These are phyloP conservation scores for Talaromyces amestolkiae DNA, from an alignment of 2,329 filamentous ascomycete species.

Conservation along the genomic window DNA sequence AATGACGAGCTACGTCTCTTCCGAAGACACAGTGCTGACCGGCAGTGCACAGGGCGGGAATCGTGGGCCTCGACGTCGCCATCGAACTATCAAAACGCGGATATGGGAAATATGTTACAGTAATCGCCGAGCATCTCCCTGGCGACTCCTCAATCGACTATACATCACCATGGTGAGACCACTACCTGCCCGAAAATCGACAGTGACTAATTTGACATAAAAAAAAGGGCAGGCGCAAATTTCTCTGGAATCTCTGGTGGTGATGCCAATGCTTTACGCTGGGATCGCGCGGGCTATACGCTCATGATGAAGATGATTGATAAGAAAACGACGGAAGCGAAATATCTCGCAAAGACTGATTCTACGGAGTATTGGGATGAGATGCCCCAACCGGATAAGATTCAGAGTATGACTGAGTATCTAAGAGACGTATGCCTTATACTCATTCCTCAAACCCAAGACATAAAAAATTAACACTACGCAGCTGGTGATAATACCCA, in stretches of 20 bases:
- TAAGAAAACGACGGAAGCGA: conserved; percentile 28
- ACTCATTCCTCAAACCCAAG: background rate
- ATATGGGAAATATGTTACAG: conserved; percentile 27
- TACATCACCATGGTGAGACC: conserved; percentile 41
- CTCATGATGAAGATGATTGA: conserved; percentile 37
- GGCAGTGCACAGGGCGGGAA: background rate
- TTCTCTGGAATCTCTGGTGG: conserved; percentile 47
- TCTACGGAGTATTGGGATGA: conserved; percentile 46
- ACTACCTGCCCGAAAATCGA: background rate
- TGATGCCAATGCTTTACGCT: conserved; percentile 43
- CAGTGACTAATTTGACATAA: background rate
- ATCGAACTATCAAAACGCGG: conserved; percentile 15
- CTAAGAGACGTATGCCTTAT: conserved; percentile 38
- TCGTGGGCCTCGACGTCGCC: conserved; percentile 14
- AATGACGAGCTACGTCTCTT: background rate
- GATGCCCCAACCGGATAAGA: conserved; percentile 40
- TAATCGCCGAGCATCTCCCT: conserved; percentile 44
- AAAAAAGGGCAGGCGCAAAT: conserved; percentile 44
- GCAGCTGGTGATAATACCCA: conserved; percentile 24
- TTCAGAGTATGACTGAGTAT: conserved; percentile 42
- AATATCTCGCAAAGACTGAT: conserved; percentile 39
- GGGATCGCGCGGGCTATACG: conserved; percentile 43
- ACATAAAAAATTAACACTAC: background rate
- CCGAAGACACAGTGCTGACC: background rate
- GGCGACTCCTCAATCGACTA: conserved; percentile 40